A percentile compares a stretch with the other conserved stretches of the same genome.
phyloP scores from a whole-genome alignment of 208 protist species.

The Leishmania turanica region DNA sequence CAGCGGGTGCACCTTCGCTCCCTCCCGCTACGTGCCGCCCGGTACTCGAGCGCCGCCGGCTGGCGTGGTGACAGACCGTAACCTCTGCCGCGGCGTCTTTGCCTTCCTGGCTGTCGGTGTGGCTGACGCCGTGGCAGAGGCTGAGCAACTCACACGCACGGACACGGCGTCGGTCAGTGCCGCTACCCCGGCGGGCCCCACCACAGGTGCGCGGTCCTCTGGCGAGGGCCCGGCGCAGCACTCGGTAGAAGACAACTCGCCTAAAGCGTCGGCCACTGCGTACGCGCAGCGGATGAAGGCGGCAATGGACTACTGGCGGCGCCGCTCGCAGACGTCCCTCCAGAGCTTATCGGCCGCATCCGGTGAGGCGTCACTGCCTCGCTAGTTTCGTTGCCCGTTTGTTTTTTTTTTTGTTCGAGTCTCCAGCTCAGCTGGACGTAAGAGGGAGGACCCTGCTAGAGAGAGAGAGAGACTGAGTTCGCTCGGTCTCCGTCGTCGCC shows the following conservation, averaged over 20 bases:
- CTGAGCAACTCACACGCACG: neutral
- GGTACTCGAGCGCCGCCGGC: constrained; percentile 51
- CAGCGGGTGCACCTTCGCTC: constrained; percentile 12
- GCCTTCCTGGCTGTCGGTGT: constrained; percentile 45
- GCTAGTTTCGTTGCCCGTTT: neutral
- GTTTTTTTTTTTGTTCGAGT: neutral
- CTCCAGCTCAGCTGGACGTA: neutral
- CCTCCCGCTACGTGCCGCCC: constrained; percentile 36
- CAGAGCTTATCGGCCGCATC: neutral
- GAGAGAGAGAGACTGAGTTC: neutral
- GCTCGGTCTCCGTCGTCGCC: neutral
- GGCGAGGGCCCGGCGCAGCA: neutral
- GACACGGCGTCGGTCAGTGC: neutral
- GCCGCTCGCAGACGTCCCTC: neutral
- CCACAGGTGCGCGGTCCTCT: neutral
- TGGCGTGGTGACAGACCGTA: constrained; percentile 79
- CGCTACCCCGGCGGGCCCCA: neutral
- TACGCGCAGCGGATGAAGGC: constrained; percentile 9
- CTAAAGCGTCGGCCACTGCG: neutral
- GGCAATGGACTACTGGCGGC: constrained; percentile 18
- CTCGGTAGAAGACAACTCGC: neutral
- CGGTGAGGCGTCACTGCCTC: neutral
- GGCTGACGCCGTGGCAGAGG: constrained; percentile 4
- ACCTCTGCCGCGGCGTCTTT: constrained; percentile 69
- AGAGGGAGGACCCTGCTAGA: neutral